phyloP scores from a whole-genome alignment of 495 filamentous ascomycete genomes.

The Talaromyces ruber region DNA sequence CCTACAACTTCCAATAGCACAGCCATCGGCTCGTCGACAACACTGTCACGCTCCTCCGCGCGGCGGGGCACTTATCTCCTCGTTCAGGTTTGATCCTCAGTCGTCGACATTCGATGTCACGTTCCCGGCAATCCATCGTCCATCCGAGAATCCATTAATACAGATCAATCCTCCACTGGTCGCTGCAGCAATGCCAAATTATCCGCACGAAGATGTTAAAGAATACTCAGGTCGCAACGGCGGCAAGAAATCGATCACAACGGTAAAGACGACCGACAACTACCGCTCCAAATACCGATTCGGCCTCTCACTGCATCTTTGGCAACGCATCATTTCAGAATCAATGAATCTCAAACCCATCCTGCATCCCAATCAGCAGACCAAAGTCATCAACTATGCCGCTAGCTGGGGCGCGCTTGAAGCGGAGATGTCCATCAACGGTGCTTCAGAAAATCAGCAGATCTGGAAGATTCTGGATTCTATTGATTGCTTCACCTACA shows the following conservation, averaged over 20 bases:
- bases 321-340: conserved; percentile 25
- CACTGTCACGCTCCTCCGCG: not conserved
- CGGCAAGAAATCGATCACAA: not conserved
- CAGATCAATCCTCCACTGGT: not conserved
- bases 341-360: conserved; percentile 21
- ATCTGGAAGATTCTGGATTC: conserved; percentile 26
- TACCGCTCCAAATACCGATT: conserved; percentile 9
- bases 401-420: conserved; percentile 17
- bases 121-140: conserved; percentile 1
- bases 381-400: conserved; percentile 17
- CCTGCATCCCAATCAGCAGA: conserved; percentile 25
- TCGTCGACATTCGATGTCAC: not conserved
- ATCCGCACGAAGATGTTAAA: not conserved
- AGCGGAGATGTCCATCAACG: conserved; percentile 17
- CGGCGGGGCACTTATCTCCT: not conserved
- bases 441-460: conserved; percentile 19
- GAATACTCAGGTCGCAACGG: not conserved
- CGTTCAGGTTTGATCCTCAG: not conserved
- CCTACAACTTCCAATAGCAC: too few relatives aligned
- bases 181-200: not conserved
- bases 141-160: not conserved
- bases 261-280: not conserved
- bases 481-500: conserved; percentile 22
- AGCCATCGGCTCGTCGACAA: not conserved
- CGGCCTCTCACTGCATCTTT: conserved; percentile 21